Percentiles rank a stretch among this genome's conserved stretches.
These are phyloP conservation scores for Aspergillus costaricaensis DNA, from an alignment of 2,329 filamentous ascomycete genomes.

Conservation along the genomic window DNA sequence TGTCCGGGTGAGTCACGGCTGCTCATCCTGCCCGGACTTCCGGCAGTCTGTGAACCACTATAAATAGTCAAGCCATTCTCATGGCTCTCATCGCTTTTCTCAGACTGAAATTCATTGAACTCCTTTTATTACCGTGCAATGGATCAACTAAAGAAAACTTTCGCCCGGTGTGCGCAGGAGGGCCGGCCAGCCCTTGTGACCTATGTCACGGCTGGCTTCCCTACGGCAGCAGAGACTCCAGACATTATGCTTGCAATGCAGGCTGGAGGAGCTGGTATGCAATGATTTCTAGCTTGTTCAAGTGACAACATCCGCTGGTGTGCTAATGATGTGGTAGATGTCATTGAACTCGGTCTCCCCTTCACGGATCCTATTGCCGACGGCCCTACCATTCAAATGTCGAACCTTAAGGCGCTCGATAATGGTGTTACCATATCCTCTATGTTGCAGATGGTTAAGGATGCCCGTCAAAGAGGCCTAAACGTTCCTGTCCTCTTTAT, in stretches of 20 bases:
- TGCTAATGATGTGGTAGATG: constrained; percentile 57
- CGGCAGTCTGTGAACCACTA: background rate
- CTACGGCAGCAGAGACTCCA: constrained; percentile 72
- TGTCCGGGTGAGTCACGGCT: constrained; percentile 4
- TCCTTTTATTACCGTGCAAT: constrained; percentile 27
- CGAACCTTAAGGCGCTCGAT: constrained; percentile 80
- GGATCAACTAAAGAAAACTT: constrained; percentile 55
- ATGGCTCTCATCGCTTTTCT: background rate
- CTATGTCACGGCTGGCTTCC: constrained; percentile 93
- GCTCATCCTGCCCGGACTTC: background rate
- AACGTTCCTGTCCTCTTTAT: constrained; percentile 83
- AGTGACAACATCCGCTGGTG: constrained; percentile 1
- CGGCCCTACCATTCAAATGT: constrained; percentile 89
- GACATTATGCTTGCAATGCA: constrained; percentile 85
- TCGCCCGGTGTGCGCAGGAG: constrained; percentile 55
- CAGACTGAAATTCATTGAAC: background rate
- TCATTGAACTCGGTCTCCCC: constrained; percentile 91
- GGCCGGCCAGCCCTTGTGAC: constrained; percentile 77
- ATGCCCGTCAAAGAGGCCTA: constrained; percentile 73
- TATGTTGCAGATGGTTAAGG: constrained; percentile 77
- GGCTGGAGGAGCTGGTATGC: constrained; percentile 78
- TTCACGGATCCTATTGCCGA: constrained; percentile 97
- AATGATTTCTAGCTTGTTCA: background rate
- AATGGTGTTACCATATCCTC: constrained; percentile 81
- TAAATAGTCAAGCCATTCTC: background rate